A percentile compares a stretch with the other conserved stretches of the same genome.
Conservation (phyloP, 768 basidiomycete species). For the Hericium rajendrae region DNA sequence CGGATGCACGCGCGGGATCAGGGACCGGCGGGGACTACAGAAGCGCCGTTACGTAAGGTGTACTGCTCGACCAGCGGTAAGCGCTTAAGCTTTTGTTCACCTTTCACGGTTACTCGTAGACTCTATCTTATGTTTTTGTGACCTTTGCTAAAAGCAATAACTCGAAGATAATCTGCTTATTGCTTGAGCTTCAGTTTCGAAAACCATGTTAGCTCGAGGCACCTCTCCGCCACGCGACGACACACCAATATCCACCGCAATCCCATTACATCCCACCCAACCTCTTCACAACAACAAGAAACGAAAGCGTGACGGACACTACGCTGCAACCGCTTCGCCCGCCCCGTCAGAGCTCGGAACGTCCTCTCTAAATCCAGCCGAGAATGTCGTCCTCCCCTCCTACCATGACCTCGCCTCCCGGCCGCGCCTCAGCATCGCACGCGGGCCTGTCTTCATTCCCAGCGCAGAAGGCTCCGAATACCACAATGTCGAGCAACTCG, state of each 20-base stretch:
- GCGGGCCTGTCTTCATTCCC: constrained; percentile 61
- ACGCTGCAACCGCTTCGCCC: neutral
- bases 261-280: neutral
- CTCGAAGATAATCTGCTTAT: no score
- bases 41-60: no score
- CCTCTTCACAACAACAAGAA: neutral
- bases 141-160: no score
- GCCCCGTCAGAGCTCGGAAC: constrained; percentile 11
- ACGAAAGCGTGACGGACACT: neutral
- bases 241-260: constrained; percentile 6
- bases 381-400: constrained; percentile 47
- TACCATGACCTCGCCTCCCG: constrained; percentile 63
- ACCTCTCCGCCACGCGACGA: constrained; percentile 20
- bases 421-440: constrained; percentile 63
- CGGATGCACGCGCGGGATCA: neutral
- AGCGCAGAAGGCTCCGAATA: constrained; percentile 45
- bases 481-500: constrained; percentile 60
- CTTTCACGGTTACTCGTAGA: no score
- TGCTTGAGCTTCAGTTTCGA: no score
- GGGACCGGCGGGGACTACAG: neutral
- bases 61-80: no score
- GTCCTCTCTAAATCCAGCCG: constrained; percentile 26
- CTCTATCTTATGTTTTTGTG: no score
- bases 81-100: no score
- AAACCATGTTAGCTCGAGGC: neutral